These are phyloP conservation scores for Mycena olivaceomarginata DNA, from an alignment of 768 basidiomycete genomes.

Conservation along the genomic window DNA sequence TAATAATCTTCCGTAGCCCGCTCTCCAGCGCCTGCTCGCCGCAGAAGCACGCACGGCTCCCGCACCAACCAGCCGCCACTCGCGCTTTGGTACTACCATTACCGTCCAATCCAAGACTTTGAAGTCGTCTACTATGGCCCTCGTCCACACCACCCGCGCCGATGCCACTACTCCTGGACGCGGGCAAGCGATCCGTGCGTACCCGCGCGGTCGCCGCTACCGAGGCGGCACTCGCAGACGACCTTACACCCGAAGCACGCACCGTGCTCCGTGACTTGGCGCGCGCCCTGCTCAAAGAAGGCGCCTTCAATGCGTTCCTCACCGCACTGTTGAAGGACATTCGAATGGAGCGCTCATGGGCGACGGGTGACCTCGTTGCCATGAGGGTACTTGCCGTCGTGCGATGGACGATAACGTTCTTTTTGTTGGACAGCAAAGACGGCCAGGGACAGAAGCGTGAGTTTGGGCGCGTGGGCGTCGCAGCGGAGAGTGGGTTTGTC, in stretches of 20 bases:
- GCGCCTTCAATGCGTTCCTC: constrained; percentile 81
- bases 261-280: constrained; percentile 81
- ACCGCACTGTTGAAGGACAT: constrained; percentile 93
- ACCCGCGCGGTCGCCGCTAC: constrained; percentile 84
- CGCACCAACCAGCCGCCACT: constrained; percentile 85
- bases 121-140: constrained; percentile 58
- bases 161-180: constrained; percentile 88
- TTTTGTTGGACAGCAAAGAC: constrained; percentile 72
- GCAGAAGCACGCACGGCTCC: constrained; percentile 81
- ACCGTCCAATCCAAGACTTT: constrained; percentile 82
- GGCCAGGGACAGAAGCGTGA: constrained; percentile 66
- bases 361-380: constrained; percentile 83
- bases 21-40: constrained; percentile 85
- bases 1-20: constrained; percentile 60
- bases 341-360: constrained; percentile 94
- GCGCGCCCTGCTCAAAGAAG: constrained; percentile 83
- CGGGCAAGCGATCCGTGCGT: constrained; percentile 88
- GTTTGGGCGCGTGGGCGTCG: constrained; percentile 88
- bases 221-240: constrained; percentile 81
- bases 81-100: constrained; percentile 97
- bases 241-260: constrained; percentile 79
- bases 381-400: constrained; percentile 89
- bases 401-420: constrained; percentile 96
- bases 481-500: constrained; percentile 91
- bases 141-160: constrained; percentile 55